Evolutionary conservation across 225 moss, liverwort and hornwort genomes (phyloP).

Genomic region (Polytrichum formosum): DNA sequence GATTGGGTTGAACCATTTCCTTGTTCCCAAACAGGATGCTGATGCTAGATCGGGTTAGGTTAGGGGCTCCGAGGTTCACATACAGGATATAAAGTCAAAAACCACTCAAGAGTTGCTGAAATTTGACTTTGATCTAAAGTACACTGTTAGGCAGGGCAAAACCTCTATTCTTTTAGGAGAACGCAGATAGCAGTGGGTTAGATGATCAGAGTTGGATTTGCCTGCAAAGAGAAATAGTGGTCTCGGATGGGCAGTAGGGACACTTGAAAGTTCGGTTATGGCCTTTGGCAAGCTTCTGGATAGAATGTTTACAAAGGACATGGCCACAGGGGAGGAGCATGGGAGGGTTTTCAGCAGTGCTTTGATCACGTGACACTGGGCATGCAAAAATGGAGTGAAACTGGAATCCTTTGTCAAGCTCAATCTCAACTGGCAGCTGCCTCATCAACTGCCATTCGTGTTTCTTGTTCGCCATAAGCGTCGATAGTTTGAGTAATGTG

Average conservation of each 20-base stretch:
- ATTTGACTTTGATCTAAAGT: no score
- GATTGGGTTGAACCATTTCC: no score
- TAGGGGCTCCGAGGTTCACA: no score
- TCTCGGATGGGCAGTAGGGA: constrained; percentile 57
- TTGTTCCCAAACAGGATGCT: no score
- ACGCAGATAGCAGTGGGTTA: not conserved
- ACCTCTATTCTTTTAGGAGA: not conserved
- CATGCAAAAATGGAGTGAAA: constrained; percentile 95
- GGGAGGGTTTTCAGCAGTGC: constrained; percentile 81
- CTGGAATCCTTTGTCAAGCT: constrained; percentile 75
- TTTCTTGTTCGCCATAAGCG: constrained; percentile 81
- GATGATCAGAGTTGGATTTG: constrained; percentile 44
- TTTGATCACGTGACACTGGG: constrained; percentile 85
- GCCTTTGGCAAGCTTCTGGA: constrained; percentile 69
- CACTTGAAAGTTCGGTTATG: constrained; percentile 48
- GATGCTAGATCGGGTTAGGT: no score
- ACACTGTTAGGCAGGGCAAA: no score
- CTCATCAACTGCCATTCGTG: constrained; percentile 82
- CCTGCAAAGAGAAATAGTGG: constrained; percentile 43
- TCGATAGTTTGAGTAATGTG: constrained; percentile 78
- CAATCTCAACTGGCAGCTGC: constrained; percentile 87
- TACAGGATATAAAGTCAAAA: no score
- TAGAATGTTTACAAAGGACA: constrained; percentile 89
- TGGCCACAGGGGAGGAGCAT: constrained; percentile 97
- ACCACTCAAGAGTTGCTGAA: no score